Conservation (phyloP, 768 basidiomycete genomes). For the Trametes cubensis region DNA sequence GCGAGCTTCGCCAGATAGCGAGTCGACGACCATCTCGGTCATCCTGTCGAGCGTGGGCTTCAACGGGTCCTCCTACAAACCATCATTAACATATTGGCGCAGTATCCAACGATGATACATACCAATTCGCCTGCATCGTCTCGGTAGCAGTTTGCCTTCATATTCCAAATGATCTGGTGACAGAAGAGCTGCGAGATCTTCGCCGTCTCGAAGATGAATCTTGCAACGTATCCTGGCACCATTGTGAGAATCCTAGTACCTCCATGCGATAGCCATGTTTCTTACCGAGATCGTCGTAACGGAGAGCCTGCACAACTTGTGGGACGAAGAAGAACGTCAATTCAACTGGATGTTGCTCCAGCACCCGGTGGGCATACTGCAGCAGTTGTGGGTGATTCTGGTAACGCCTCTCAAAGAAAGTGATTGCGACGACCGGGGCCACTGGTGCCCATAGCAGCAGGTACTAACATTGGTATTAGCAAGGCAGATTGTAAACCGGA, state of each 20-base stretch:
- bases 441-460: conserved; percentile 88
- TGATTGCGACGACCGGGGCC: conserved; percentile 78
- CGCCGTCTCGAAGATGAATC: conserved; percentile 96
- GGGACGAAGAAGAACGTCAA: conserved; percentile 99
- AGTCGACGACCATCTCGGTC: conserved; percentile 76
- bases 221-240: conserved; percentile 80
- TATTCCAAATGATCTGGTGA: conserved; percentile 99
- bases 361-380: conserved; percentile 94
- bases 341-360: conserved; percentile 93
- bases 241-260: background rate
- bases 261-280: background rate
- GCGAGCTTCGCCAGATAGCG: conserved; percentile 86
- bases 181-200: conserved; percentile 98
- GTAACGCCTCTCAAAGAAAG: conserved; percentile 85
- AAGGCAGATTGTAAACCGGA: background rate
- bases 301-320: conserved; percentile 95
- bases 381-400: conserved; percentile 81
- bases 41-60: conserved; percentile 93
- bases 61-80: conserved; percentile 85
- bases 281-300: conserved; percentile 85
- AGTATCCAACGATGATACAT: conserved; percentile 29
- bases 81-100: background rate
- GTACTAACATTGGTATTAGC: conserved; percentile 50
- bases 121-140: conserved; percentile 88
- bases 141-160: conserved; percentile 97